Evolutionary conservation across 1,139 yeast species (phyloP).

Genomic region (Zygosaccharomyces pseudobailii): DNA sequence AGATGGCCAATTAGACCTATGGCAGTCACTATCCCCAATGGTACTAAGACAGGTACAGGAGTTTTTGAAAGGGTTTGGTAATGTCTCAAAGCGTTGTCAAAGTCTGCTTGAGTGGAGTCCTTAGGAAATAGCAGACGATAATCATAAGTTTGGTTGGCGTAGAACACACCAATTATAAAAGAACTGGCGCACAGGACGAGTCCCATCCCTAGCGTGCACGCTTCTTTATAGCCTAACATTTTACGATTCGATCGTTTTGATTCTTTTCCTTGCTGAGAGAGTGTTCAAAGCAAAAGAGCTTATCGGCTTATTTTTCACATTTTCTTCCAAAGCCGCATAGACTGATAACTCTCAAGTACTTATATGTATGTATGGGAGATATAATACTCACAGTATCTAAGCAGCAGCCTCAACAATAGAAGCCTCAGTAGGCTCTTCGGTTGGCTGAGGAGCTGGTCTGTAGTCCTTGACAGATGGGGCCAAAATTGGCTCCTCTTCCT

Average conservation of each 20-base stretch:
- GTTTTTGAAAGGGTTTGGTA: slow-evolving; percentile 55
- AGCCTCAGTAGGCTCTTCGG: slow-evolving; percentile 29
- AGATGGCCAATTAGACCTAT: slow-evolving; percentile 70
- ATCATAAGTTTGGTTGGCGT: slow-evolving; percentile 80
- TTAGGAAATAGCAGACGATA: slow-evolving; percentile 66
- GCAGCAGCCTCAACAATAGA: slow-evolving; percentile 28
- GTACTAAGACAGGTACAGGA: slow-evolving; percentile 55
- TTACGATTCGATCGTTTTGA: not conserved
- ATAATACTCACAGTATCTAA: slow-evolving; percentile 13
- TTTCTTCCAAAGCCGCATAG: not conserved
- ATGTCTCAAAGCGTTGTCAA: slow-evolving; percentile 61
- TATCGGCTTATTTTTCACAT: not conserved
- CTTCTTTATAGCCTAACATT: slow-evolving; percentile 9
- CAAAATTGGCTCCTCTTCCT: slow-evolving; percentile 87
- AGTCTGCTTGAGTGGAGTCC: slow-evolving; percentile 48
- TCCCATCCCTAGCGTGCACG: slow-evolving; percentile 31
- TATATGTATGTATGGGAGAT: not conserved
- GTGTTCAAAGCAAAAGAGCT: not conserved
- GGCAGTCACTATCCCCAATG: slow-evolving; percentile 39
- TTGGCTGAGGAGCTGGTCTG: slow-evolving; percentile 41
- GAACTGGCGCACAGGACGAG: slow-evolving; percentile 43
- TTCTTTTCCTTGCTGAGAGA: not conserved
- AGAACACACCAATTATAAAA: slow-evolving; percentile 75
- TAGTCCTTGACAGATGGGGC: slow-evolving; percentile 82
- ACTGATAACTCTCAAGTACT: not conserved